These are phyloP conservation scores for Nevesoporus exiguus DNA, from an alignment of 768 basidiomycete species.

Conservation along the genomic window DNA sequence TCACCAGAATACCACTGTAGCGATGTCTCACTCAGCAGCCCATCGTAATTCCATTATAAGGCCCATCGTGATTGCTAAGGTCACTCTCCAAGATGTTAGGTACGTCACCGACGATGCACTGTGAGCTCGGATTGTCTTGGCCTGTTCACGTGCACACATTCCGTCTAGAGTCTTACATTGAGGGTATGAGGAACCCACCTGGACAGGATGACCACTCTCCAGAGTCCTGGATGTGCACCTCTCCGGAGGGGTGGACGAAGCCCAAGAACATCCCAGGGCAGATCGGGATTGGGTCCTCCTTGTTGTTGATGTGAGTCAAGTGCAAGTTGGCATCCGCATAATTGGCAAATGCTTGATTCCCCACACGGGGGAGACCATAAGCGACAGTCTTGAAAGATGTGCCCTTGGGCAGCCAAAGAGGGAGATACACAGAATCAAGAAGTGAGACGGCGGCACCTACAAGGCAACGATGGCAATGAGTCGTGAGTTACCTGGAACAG, in stretches of 20 bases:
- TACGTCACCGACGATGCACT: slow-evolving; percentile 24
- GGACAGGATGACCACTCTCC: slow-evolving; percentile 54
- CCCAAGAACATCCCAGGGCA: slow-evolving; percentile 35
- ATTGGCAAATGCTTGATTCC: slow-evolving; percentile 59
- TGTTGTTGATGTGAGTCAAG: slow-evolving; percentile 56
- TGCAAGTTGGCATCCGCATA: slow-evolving; percentile 46
- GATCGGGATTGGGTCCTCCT: slow-evolving; percentile 39
- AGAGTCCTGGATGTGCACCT: slow-evolving; percentile 43
- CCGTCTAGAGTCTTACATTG: not conserved
- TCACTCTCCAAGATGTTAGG: slow-evolving; percentile 43
- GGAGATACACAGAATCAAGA: slow-evolving; percentile 40
- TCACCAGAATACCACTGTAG: not conserved
- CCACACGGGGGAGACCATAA: slow-evolving; percentile 41
- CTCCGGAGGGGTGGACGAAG: slow-evolving; percentile 40
- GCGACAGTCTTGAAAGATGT: slow-evolving; percentile 31
- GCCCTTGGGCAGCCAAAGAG: slow-evolving; percentile 34
- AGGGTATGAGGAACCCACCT: slow-evolving; percentile 27
- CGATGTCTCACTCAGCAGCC: slow-evolving; percentile 14
- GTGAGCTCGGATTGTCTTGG: slow-evolving; percentile 53
- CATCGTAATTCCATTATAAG: slow-evolving; percentile 31
- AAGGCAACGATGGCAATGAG: not conserved
- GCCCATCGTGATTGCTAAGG: slow-evolving; percentile 44
- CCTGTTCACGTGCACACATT: slow-evolving; percentile 25
- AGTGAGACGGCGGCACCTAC: slow-evolving; percentile 37
- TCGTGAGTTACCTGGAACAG: not conserved